Conservation (phyloP, 352 stramenopile species). For the Pythium apleroticum region DNA sequence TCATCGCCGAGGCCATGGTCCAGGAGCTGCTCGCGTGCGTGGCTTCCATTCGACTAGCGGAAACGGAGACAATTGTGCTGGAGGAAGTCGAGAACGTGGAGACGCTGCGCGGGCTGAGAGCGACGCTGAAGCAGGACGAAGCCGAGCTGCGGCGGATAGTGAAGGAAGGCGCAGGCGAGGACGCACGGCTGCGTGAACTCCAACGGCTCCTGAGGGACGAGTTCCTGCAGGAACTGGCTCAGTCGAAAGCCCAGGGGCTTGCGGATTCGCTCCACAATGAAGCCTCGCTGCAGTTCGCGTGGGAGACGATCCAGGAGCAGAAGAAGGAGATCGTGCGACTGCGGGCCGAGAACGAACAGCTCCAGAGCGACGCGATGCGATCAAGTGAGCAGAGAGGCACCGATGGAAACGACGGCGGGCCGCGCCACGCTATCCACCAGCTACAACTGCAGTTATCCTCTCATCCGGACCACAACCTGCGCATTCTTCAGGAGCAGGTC, state of each 20-base stretch:
- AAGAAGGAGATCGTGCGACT: constrained; percentile 70
- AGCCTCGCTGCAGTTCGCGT: constrained; percentile 70
- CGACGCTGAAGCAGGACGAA: constrained; percentile 49
- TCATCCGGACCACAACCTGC: constrained; percentile 53
- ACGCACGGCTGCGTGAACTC: constrained; percentile 52
- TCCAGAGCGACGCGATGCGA: constrained; percentile 18
- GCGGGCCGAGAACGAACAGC: constrained; percentile 48
- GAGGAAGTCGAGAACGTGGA: constrained; percentile 62
- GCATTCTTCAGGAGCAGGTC: constrained; percentile 59
- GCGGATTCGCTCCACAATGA: constrained; percentile 41
- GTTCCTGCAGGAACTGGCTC: constrained; percentile 46
- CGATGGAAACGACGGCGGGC: constrained; percentile 1
- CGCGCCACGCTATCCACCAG: constrained; percentile 41
- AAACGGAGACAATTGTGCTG: constrained; percentile 56
- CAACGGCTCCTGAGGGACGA: constrained; percentile 49
- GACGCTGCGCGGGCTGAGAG: constrained; percentile 46
- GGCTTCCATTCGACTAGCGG: constrained; percentile 46
- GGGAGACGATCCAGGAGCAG: constrained; percentile 73
- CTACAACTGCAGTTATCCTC: constrained; percentile 52
- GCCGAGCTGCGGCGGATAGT: constrained; percentile 22
- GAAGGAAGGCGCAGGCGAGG: constrained; percentile 41
- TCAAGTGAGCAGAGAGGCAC: not conserved
- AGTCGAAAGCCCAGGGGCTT: constrained; percentile 14
- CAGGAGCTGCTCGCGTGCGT: constrained; percentile 65
- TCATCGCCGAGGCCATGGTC: constrained; percentile 66